Base-by-base conservation (phyloP, 345 rosid species). In the Sisymbrium irio region DNA sequence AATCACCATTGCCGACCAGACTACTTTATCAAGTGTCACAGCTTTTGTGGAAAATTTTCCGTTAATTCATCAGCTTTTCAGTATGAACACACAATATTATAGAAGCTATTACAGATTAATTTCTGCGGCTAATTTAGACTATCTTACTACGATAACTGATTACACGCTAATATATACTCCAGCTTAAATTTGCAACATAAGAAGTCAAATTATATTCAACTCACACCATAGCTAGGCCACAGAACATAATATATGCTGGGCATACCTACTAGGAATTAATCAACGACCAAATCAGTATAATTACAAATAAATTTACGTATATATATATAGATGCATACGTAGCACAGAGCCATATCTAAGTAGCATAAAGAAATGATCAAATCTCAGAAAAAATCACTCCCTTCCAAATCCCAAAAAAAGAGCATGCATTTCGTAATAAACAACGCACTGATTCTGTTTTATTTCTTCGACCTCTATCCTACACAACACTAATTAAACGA, bases 341-440 rank as follows among this genome's bases (percentile, higher is more conserved):
- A 42, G 50, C 65, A 76, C 41, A 53, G 10, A 68, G 22, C 50
- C 70, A 69, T 61, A 62, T 27, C 37, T 42, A 62, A 13, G 28
- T 68, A 7, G 17, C 41, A 69, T 69, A 69, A 69, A 76, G 44
- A 62, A 51, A 62, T 71, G 75, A 76, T 76, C 75, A 76, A 69
- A 7, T 63, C 71, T 68, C 42, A 62, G 57, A 30, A 62, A 28
- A 62, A 62, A 8, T 65, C 56, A 70, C 72, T 57, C 68, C 11
- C 35, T 57, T 30, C 62, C 80, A 65, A 77, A 77, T 77, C 80
- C 80, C 80, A 65, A 77, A 58, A 37, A 22, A 65, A 77, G 66
- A 72, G 64, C 72, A 77, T 77, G 73, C 80, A 77, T 71, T 58
- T 77, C 76, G 77, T 65, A 65, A 71, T 71, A 71, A 65, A 71